A percentile compares a stretch with the other conserved stretches of the same genome.
Conservation (phyloP, 305 asterid genomes). For the Withania somnifera region DNA sequence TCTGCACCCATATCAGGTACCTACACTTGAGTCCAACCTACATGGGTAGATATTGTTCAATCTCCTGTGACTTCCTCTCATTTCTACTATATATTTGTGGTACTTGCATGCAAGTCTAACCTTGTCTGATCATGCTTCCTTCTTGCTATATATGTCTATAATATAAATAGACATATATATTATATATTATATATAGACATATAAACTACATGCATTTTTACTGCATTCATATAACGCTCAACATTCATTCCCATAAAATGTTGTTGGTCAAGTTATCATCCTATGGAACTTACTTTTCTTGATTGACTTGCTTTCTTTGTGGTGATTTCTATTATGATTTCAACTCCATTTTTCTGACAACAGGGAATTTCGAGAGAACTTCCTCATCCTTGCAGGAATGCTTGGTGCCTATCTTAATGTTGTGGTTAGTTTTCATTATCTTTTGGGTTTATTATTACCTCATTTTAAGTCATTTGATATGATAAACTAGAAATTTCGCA, state of each 20-base stretch:
- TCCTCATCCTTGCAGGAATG: slow-evolving; percentile 67
- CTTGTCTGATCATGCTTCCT: too few species aligned
- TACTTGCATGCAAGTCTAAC: too few species aligned
- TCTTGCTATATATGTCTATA: too few species aligned
- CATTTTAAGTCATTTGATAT: background rate
- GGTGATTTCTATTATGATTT: background rate
- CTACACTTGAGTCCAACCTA: too few species aligned
- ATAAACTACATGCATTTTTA: too few species aligned
- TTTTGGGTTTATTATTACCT: background rate
- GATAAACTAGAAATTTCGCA: background rate
- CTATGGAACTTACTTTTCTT: background rate
- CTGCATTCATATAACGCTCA: background rate
- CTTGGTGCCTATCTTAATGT: slow-evolving; percentile 73
- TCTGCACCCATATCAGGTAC: too few species aligned
- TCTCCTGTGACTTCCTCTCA: too few species aligned
- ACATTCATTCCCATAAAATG: background rate
- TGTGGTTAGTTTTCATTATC: slow-evolving; percentile 43
- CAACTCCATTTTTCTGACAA: background rate
- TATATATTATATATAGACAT: too few species aligned
- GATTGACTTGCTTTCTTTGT: background rate
- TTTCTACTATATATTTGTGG: too few species aligned
- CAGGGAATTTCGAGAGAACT: slow-evolving; percentile 72
- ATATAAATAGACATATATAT: too few species aligned
- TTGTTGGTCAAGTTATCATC: background rate
- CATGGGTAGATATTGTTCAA: too few species aligned